phyloP scores from a whole-genome alignment of 2,329 filamentous ascomycete genomes.

The Chrysoporthe puriensis region DNA sequence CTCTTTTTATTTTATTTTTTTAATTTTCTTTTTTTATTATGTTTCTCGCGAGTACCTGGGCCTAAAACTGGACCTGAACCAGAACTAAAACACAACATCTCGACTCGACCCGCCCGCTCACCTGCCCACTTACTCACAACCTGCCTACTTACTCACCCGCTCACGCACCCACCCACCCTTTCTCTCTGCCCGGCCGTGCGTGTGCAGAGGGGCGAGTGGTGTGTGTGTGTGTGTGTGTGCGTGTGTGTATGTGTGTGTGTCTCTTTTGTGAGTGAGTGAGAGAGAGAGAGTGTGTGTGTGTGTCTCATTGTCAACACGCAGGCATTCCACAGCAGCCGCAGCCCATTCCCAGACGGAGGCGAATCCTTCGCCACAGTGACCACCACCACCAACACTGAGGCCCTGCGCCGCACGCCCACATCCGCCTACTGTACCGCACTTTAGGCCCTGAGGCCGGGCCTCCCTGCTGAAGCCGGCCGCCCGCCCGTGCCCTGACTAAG shows the following conservation, averaged over 20 bases:
- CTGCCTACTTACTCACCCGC: not conserved
- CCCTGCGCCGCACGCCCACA: not conserved
- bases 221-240: no score
- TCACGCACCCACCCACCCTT: not conserved
- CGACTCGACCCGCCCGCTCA: not conserved
- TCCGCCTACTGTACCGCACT: not conserved
- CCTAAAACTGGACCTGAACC: not conserved
- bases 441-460: not conserved
- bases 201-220: no score
- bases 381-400: not conserved
- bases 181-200: no score
- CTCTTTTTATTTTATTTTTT: not conserved
- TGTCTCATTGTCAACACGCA: no score
- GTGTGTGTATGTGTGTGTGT: no score
- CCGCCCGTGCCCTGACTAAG: constrained; percentile 1
- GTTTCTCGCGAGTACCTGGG: no score
- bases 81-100: not conserved
- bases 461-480: not conserved
- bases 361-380: not conserved
- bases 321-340: not conserved
- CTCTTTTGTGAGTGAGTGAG: no score
- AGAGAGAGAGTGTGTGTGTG: no score
- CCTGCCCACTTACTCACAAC: not conserved
- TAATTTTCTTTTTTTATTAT: no score
- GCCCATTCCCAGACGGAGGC: not conserved